phyloP scores from a whole-genome alignment of 2,329 filamentous ascomycete genomes.

The Gaeumannomyces sp. region DNA sequence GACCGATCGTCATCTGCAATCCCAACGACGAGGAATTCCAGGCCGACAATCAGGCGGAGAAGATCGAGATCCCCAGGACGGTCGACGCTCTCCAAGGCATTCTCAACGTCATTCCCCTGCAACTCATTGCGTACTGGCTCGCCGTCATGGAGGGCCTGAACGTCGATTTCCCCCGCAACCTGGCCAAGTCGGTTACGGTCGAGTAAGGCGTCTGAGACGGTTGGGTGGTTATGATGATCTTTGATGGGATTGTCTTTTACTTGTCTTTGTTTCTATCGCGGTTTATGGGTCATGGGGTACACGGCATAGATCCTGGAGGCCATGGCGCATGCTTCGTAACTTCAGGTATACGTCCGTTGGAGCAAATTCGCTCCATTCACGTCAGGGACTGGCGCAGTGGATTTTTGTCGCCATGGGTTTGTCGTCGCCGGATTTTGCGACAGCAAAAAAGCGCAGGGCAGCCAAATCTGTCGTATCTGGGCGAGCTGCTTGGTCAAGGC shows the following conservation, averaged over 20 bases:
- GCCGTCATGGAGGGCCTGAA: constrained; percentile 93
- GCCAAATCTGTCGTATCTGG: neutral
- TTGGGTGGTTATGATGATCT: neutral
- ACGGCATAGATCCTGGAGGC: neutral
- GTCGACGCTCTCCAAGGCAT: constrained; percentile 94
- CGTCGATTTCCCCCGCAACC: constrained; percentile 96
- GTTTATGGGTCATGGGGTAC: neutral
- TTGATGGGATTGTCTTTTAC: neutral
- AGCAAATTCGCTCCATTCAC: neutral
- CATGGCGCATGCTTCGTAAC: neutral
- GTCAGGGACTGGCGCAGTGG: neutral
- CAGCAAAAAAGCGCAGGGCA: neutral
- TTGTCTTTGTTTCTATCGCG: constrained; percentile 1
- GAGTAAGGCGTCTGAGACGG: constrained; percentile 56
- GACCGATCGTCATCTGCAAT: constrained; percentile 99
- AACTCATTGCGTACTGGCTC: constrained; percentile 98
- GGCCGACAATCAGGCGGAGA: constrained; percentile 71
- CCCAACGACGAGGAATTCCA: constrained; percentile 83
- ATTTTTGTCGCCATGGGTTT: neutral
- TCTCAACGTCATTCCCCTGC: constrained; percentile 93
- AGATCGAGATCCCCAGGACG: constrained; percentile 95
- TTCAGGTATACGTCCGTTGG: neutral
- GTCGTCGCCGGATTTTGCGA: neutral
- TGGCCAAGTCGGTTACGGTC: constrained; percentile 98
- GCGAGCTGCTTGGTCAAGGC: neutral